Percentiles rank a stretch among this genome's conserved stretches.
These are phyloP conservation scores for Nicotiana rustica DNA, from an alignment of 305 asterid species.

Conservation along the genomic window DNA sequence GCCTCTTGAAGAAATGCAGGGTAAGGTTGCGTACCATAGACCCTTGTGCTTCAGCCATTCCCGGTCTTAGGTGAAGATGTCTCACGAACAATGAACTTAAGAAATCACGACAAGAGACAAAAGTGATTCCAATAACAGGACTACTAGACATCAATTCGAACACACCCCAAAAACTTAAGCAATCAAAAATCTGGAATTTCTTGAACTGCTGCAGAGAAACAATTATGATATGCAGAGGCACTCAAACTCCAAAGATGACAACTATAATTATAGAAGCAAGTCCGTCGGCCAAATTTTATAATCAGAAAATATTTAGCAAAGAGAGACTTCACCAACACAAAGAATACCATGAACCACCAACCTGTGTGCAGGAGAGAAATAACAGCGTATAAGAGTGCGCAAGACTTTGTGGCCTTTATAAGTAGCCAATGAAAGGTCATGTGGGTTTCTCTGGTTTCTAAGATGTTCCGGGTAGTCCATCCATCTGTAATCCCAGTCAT, in stretches of 20 bases:
- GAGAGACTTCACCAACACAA: background rate
- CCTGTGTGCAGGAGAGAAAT: slow-evolving; percentile 93
- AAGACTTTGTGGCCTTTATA: slow-evolving; percentile 87
- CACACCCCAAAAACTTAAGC: background rate
- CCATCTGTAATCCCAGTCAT: slow-evolving; percentile 92
- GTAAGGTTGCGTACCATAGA: too few species aligned
- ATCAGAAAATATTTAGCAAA: slow-evolving; percentile 6
- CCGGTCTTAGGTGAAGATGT: slow-evolving; percentile 1
- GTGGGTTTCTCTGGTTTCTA: slow-evolving; percentile 53
- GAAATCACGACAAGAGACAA: background rate
- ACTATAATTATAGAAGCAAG: background rate
- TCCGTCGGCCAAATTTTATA: background rate
- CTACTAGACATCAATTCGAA: background rate
- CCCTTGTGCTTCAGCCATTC: too few species aligned
- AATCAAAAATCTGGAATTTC: slow-evolving; percentile 3
- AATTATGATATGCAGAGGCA: slow-evolving; percentile 23
- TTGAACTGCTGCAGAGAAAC: slow-evolving; percentile 14
- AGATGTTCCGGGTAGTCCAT: slow-evolving; percentile 72
- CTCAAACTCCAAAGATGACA: background rate
- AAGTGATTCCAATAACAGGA: background rate
- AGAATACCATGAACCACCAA: slow-evolving; percentile 39
- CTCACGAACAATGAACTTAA: background rate
- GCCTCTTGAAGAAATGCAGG: too few species aligned
- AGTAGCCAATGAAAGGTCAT: slow-evolving; percentile 83
- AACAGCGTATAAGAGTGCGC: slow-evolving; percentile 91